Evolutionary conservation across 179 eudicot genomes (phyloP), one percentile per base, ranked within the genome.

Genomic region (Heliamphora pulchella): DNA sequence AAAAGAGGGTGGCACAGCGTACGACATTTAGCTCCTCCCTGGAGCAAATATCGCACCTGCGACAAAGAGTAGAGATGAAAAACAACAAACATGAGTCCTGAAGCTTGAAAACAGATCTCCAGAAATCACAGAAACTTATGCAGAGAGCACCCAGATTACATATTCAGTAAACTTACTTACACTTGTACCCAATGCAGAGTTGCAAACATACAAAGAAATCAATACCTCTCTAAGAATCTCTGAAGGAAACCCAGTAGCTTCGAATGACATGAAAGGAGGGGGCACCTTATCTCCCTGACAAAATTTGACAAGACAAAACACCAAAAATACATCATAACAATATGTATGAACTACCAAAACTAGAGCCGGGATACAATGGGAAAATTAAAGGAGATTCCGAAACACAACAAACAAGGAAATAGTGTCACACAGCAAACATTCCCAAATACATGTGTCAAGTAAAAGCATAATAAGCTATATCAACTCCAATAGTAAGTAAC

Each of bases 11-110:
- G 55, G 88, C 96, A 90, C 98, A 94, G 96, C 86, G 93, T 96
- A 91, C 99, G 98, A 96, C 97, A 96, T 96, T 89, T 89, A 87
- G 90, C 99, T 96, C 99, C 99, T 88, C 94, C 93, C 83, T 86
- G 96, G 98, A 96, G 99, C 96, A 92, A 94, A 96, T 96, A 94
- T 96, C 99, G 99, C 99, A 94, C 90, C 99, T 96, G 93, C 86
- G 91, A 91, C 92, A 92, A 90, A 90, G 85, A 83, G 89, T 89
- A 85, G 71, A 91, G 83, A 89, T 79, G 86, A 87, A 80, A 89
- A 89, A 74, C 53, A 74, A 77, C 84, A 83, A 89, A 85, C 85
- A 83, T 80, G 90, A 91, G 89, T 87, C 85, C 86, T 86, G 84
- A 86, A 87, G 88, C 82, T 83, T 82, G 44, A 73, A 22, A 74